Percentiles rank a stretch among this genome's conserved stretches.
Conservation (phyloP, 1,284 basidiomycete genomes). For the Coniferiporia sulphurascens region DNA sequence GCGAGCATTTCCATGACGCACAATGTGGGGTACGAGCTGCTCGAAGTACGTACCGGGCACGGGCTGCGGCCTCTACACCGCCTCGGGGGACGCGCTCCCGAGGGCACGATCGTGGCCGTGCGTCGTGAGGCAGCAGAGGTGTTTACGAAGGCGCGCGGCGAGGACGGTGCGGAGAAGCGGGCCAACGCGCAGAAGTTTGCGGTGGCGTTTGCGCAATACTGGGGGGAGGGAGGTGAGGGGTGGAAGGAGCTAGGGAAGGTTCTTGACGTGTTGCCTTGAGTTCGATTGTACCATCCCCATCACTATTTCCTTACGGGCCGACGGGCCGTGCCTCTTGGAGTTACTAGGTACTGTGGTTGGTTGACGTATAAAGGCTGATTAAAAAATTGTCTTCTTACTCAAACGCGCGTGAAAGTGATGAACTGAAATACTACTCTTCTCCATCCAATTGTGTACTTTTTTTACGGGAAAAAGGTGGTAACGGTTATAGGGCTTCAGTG, state of each 20-base stretch:
- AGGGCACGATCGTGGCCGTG: constrained; percentile 10
- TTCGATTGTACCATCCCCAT: too few relatives aligned
- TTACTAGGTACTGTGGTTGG: too few relatives aligned
- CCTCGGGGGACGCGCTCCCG: constrained; percentile 4
- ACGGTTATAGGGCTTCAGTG: too few relatives aligned
- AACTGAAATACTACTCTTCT: too few relatives aligned
- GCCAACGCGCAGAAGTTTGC: constrained; percentile 8
- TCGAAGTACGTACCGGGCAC: constrained; percentile 26
- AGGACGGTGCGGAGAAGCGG: constrained; percentile 9
- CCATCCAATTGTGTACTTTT: too few relatives aligned
- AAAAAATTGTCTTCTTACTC: too few relatives aligned
- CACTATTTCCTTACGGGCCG: too few relatives aligned
- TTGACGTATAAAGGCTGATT: too few relatives aligned
- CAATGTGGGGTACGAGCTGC: constrained; percentile 26
- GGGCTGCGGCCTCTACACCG: constrained; percentile 22
- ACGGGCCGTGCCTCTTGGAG: too few relatives aligned
- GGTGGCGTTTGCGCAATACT: not conserved
- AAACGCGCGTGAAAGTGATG: too few relatives aligned
- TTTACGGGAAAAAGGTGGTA: too few relatives aligned
- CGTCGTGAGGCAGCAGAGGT: constrained; percentile 3
- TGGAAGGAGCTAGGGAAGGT: constrained; percentile 1
- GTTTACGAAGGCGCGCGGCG: constrained; percentile 2
- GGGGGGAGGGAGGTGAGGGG: constrained; percentile 1
- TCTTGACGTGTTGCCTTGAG: too few relatives aligned
- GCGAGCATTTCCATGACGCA: constrained; percentile 22